Conservation (phyloP, 2,329 filamentous ascomycete species). For the Gnomoniopsis smithogilvyi region DNA sequence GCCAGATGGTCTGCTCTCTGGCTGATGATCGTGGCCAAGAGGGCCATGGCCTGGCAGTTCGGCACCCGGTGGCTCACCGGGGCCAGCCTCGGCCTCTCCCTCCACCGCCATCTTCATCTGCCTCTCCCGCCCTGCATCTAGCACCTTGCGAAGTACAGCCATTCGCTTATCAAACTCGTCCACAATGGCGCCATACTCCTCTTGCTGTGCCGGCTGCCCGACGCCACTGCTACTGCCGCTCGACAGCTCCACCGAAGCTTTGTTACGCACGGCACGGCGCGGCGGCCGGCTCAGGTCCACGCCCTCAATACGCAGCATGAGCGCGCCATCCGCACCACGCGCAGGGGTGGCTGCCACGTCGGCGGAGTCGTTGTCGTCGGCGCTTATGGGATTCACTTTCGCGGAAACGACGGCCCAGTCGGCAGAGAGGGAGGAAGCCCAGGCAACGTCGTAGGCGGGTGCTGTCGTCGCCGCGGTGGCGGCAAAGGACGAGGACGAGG, state of each 20-base stretch:
- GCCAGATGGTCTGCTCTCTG: not conserved
- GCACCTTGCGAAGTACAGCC: constrained; percentile 50
- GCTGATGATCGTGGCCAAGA: not conserved
- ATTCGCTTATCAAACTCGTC: constrained; percentile 58
- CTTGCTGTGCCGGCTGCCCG: not conserved
- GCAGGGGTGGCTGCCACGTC: constrained; percentile 28
- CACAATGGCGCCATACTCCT: constrained; percentile 47
- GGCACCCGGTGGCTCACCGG: constrained; percentile 7
- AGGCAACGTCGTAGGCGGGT: constrained; percentile 52
- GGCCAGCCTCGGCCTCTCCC: constrained; percentile 11
- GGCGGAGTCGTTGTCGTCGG: constrained; percentile 26
- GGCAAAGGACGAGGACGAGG: not conserved
- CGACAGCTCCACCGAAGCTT: not conserved
- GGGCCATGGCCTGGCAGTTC: not conserved
- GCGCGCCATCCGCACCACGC: constrained; percentile 27
- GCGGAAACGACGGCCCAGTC: constrained; percentile 64
- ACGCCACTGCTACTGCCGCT: not conserved
- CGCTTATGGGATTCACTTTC: constrained; percentile 42
- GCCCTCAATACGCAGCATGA: constrained; percentile 65
- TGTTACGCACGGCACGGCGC: not conserved
- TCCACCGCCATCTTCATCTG: constrained; percentile 28
- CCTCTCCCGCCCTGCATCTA: constrained; percentile 48
- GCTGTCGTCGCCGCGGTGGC: not conserved
- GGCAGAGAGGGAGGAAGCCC: constrained; percentile 68
- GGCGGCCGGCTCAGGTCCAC: constrained; percentile 29